Conservation (phyloP, 805 yeast species). For the Yarrowia hollandica region DNA sequence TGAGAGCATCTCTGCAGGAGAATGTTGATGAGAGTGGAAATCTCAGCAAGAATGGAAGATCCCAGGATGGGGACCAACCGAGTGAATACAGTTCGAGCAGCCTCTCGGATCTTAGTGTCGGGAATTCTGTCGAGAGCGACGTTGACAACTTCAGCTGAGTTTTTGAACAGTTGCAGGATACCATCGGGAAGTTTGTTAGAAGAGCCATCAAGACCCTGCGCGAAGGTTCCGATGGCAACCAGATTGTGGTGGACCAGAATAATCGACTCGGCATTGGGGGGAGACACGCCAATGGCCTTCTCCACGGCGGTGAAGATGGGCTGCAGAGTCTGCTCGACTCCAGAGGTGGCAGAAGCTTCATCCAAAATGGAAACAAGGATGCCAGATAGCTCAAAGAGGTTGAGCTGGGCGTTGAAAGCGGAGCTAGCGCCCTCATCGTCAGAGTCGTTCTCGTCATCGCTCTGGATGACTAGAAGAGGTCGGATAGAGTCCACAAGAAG, state of each 20-base stretch:
- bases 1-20: constrained; percentile 61
- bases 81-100: constrained; percentile 83
- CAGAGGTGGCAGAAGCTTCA: constrained; percentile 45
- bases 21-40: constrained; percentile 70
- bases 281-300: constrained; percentile 48
- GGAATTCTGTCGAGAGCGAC: constrained; percentile 79
- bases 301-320: constrained; percentile 77
- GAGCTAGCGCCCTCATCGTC: constrained; percentile 49
- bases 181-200: constrained; percentile 2
- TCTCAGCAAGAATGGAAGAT: constrained; percentile 49
- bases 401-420: constrained; percentile 73
- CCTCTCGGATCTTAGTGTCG: constrained; percentile 69
- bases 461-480: constrained; percentile 60
- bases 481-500: constrained; percentile 62
- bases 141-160: constrained; percentile 76
- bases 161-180: constrained; percentile 53
- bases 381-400: constrained; percentile 85
- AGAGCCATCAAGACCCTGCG: constrained; percentile 72
- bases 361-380: constrained; percentile 57
- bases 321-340: constrained; percentile 66
- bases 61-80: constrained; percentile 78
- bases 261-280: constrained; percentile 40
- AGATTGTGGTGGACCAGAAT: constrained; percentile 70
- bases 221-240: constrained; percentile 86
- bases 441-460: constrained; percentile 46